Evolutionary conservation across 148 eudicot species (phyloP), one percentile per base, ranked within the genome.

Genomic region (Heliamphora exappendiculata): DNA sequence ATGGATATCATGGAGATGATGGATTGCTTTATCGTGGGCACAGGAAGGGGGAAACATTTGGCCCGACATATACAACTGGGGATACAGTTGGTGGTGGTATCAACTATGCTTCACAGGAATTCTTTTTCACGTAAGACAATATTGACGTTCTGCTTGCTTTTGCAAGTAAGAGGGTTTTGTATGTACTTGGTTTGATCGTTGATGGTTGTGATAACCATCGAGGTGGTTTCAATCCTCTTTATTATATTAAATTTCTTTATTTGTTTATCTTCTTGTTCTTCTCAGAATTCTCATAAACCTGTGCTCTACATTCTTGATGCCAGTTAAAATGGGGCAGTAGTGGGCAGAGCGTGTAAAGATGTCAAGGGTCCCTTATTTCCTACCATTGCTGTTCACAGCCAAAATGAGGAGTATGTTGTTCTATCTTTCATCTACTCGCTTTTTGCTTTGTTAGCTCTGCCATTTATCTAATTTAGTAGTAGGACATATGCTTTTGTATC

Each of bases 1-100:
- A 78, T 57, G 98, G 98, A n/a, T 95, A 95, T 88, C 98, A 91
- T 74, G 98, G 96, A 49, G 98, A 92, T 80, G 94, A 95, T 80
- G 98, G 98, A 37, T 75, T 79, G 5, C 94, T 92, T 76, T 95
- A 89, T 81, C 97, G 84, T 74, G 97, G 98, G 54, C 92, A 86
- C 34, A 97, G 90, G 50, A 91, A 88, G 70, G 97, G 97, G 73
- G 98, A 95, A 62, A 53, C 81, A 34, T 92, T 92, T 84, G 98
- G 97, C 76, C 94, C 97, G 62, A 86, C 80, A 9, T 92, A 75
- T 80, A 83, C 94, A 39, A 71, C 88, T 67, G 92, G 94, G 66
- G 98, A 95, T 84, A 86, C 88, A 44, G 94, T 92, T 78, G 98
- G 98, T 81, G 93, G 86, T 78, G 98, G 98, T 59, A 89, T 95